These are phyloP conservation scores for Corymbia calophylla DNA, from an alignment of 441 rosid species.

Conservation along the genomic window DNA sequence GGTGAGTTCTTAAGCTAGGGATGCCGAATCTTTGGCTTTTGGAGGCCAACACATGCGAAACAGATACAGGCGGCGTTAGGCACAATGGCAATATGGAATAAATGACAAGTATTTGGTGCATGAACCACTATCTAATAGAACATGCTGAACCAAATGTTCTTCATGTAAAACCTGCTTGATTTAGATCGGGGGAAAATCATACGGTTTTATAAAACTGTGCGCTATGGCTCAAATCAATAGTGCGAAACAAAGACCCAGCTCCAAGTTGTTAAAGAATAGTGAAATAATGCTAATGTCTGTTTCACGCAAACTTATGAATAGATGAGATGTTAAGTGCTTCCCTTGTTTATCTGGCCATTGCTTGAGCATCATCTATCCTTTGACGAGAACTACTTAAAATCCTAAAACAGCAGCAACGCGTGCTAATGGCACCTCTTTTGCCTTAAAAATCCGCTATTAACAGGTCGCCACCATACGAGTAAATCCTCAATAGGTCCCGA, in stretches of 20 bases:
- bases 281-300: accelerated
- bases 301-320: background rate
- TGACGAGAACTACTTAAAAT: background rate
- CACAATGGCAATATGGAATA: background rate
- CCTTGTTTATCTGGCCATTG: background rate
- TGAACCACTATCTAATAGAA: too few species aligned
- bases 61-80: background rate
- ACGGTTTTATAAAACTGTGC: too few species aligned
- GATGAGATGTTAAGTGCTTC: background rate
- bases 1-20: background rate
- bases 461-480: background rate
- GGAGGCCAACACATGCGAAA: background rate
- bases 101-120: background rate
- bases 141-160: too few species aligned
- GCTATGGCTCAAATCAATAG: too few species aligned
- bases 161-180: too few species aligned
- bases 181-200: too few species aligned
- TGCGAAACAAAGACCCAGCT: too few species aligned
- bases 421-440: background rate
- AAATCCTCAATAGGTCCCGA: background rate
- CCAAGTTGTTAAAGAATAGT: too few species aligned
- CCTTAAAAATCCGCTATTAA: background rate
- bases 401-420: background rate
- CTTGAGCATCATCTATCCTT: background rate
- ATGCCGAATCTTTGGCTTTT: background rate